phyloP scores from a whole-genome alignment of 768 basidiomycete genomes.

The Termitomyces sp. region DNA sequence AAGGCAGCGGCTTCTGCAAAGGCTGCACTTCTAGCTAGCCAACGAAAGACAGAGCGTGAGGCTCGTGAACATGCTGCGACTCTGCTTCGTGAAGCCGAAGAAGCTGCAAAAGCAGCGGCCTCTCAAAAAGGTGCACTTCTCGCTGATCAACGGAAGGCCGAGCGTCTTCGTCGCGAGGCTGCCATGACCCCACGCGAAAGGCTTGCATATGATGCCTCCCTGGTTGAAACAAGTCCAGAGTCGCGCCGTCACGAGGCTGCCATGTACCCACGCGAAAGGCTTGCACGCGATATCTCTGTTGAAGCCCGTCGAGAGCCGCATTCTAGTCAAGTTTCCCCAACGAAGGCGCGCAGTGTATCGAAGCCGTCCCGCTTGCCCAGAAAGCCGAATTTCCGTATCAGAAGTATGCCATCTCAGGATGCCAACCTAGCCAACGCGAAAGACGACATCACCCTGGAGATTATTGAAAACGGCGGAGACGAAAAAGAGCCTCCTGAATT shows the following conservation, averaged over 20 bases:
- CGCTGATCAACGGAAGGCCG: conserved; percentile 15
- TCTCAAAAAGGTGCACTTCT: neutral
- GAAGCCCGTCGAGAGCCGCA: neutral
- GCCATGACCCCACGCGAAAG: neutral
- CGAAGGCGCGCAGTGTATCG: neutral
- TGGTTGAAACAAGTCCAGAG: neutral
- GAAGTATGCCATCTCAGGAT: neutral
- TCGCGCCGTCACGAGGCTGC: conserved; percentile 1
- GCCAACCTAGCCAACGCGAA: neutral
- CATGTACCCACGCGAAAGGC: neutral
- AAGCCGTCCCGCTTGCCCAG: neutral
- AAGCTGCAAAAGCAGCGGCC: neutral
- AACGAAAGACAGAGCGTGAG: neutral
- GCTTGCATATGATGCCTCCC: neutral
- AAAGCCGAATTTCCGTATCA: neutral
- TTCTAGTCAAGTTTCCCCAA: neutral
- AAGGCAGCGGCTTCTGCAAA: neutral
- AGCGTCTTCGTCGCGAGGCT: conserved; percentile 17
- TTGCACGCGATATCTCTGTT: neutral
- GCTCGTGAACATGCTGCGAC: conserved; percentile 1
- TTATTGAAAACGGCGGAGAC: conserved; percentile 17
- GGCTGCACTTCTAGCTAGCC: neutral
- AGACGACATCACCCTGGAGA: conserved; percentile 17
- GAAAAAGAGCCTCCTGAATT: conserved; percentile 13
- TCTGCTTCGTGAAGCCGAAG: neutral